Base-by-base conservation (phyloP, 2,329 filamentous ascomycete genomes). In the Huntiella savannae region DNA sequence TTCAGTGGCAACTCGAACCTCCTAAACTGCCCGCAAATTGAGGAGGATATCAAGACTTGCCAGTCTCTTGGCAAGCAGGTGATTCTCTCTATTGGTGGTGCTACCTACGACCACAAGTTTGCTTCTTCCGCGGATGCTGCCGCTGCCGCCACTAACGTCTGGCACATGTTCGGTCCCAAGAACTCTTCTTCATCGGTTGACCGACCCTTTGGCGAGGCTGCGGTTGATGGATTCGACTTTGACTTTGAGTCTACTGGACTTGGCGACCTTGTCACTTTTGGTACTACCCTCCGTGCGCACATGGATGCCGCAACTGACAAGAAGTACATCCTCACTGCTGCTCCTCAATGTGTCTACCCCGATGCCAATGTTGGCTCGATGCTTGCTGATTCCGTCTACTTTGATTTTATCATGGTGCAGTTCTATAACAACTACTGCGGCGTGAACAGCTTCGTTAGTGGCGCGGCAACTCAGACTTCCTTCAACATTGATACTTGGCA, bases 21-120 rank as follows among this genome's bases (percentile, higher is more conserved):
- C 6, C 60, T 77, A 12, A 64, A 68, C 50, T 84, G 79, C 53
- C 70, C 77, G 0, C 60, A 80, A 50, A 69, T 84, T 38, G 78
- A 71, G 74, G 60, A 59, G 36, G 63, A 65, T 45, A 65, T 67
- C 43, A 52, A 57, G 16, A 60, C 62, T 54, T 68, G 65, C 55
- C 61, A 65, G 54, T 40, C 52, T 13, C 56, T 55, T 43, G 63
- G 63, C 48, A 60, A 65, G 51, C 66, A 66, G 55, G 55, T 68
- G 33, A 54, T 67, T 33, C 55, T 68, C n/a, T 61, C 61, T 52
- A 60, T 67, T 22, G 64, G 64, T n/a, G 48, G 48, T 28, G 74
- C 74, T 2, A 58, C 63, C 53, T 65, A 64, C 50, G 49, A 52
- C 7, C 57, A 65, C 17, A 78, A 78, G 19, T 82, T 82, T 62